Base-by-base conservation (phyloP, 768 basidiomycete genomes). In the Auriscalpium vulgare region DNA sequence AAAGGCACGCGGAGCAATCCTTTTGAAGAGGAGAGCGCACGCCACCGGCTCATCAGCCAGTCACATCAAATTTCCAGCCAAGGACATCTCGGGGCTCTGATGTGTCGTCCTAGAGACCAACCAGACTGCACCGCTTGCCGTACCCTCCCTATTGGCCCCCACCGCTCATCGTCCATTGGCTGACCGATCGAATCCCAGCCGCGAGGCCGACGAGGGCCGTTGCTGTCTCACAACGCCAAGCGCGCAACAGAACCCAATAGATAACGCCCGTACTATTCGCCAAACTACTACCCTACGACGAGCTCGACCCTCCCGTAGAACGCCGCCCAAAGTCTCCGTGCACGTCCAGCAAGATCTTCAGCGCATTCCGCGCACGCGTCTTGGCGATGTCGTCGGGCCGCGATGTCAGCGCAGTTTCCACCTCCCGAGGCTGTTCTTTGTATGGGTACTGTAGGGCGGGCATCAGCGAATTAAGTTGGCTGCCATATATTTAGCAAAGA, bases 351-450 rank as follows among this genome's bases (percentile, higher is more conserved):
- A 94, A 70, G 57, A 93, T 92, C 71, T 94, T 93, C 65, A 99
- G 80, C 13, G 94, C 95, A 75, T 97, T 97, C 56, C 95, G 80
- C 17, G 97, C 95, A 54, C 97, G 82, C 45, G 95, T 81, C 67
- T 86, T 84, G 35, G 92, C 82, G 73, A 98, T 78, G 56, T 97
- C 95, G 63, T 90, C 88, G 40, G 81, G 80, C 54, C 81, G 80
- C 55, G 82, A 78, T 8, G 81, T 91, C 55, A 87, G 80, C 54
- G 76, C 79, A 16, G 84, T 93, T 69, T 85, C 82, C 58, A 87
- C 78, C 66, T 82, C 82, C 53, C 74, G 77, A 53, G 79, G 84
- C 66, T 80, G 78, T 29, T 80, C 84, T 63, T 81, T 80, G 83
- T 82, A 93, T 44, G 94, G 94, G 72, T 88, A 95, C 87, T 92